phyloP scores from a whole-genome alignment of 148 eudicot species.

The Tetragonia tetragonoides region DNA sequence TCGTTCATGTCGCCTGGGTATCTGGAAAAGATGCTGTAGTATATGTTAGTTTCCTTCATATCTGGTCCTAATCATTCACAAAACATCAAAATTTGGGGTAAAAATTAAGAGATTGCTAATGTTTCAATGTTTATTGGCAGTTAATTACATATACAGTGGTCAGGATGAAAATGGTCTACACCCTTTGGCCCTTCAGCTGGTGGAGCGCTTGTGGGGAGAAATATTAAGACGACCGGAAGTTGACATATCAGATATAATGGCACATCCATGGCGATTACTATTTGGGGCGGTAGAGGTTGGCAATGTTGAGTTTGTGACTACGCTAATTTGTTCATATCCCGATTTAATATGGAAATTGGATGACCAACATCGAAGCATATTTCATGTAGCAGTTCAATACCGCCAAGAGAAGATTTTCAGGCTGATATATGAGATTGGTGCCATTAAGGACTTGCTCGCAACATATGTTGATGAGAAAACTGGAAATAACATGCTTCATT shows the following conservation, averaged over 20 bases:
- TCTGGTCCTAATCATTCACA: background rate
- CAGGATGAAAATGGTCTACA: background rate
- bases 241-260: background rate
- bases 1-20: background rate
- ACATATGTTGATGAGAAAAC: background rate
- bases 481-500: conserved; percentile 23
- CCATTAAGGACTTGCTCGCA: conserved; percentile 20
- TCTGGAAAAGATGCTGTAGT: background rate
- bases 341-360: conserved; percentile 32
- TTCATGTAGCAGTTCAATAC: conserved; percentile 23
- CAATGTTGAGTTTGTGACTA: conserved; percentile 27
- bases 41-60: background rate
- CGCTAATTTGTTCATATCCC: conserved; percentile 19
- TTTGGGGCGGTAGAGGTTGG: conserved; percentile 26
- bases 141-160: background rate
- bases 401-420: conserved; percentile 31
- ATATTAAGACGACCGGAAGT: background rate
- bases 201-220: conserved; percentile 20
- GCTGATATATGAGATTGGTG: conserved; percentile 25
- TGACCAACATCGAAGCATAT: background rate
- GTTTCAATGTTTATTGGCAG: background rate
- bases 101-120: no score
- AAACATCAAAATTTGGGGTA: no score
- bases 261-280: conserved; percentile 13
- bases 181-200: conserved; percentile 17